Evolutionary conservation across 2,329 filamentous ascomycete genomes (phyloP).

Genomic region (Coniochaeta prunicola): DNA sequence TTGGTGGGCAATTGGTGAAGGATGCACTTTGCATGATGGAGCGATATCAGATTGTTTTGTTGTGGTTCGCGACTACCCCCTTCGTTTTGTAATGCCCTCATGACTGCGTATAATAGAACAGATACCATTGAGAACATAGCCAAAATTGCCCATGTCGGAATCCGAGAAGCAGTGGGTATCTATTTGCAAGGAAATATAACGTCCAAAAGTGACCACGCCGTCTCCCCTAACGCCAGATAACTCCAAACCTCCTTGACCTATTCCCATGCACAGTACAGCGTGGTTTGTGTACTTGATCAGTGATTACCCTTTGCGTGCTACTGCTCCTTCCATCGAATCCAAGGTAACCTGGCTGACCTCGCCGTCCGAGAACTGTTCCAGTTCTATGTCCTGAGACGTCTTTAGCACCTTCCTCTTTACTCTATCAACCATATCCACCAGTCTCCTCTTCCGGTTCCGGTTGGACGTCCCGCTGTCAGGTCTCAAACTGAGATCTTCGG

Average conservation of each 20-base stretch:
- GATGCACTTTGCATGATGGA: neutral
- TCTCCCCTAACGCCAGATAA: neutral
- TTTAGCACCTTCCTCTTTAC: neutral
- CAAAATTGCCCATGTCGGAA: neutral
- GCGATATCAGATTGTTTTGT: neutral
- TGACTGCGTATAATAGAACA: neutral
- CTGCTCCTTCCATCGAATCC: neutral
- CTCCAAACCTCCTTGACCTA: neutral
- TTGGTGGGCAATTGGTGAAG: neutral
- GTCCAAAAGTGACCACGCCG: neutral
- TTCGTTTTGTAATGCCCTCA: slow-evolving; percentile 2
- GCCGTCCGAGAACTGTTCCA: neutral
- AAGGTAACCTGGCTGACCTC: neutral
- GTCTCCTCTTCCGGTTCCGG: neutral
- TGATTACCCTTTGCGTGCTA: neutral
- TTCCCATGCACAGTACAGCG: too few species aligned
- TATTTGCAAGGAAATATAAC: neutral
- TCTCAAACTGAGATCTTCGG: neutral
- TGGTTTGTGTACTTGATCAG: neutral
- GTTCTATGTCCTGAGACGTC: neutral
- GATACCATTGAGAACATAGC: slow-evolving; percentile 1
- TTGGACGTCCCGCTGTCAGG: neutral
- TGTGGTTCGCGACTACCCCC: neutral
- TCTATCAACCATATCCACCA: neutral
- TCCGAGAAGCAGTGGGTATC: neutral